phyloP scores from a whole-genome alignment of 1,284 basidiomycete species.

The Heterobasidion parviporum region DNA sequence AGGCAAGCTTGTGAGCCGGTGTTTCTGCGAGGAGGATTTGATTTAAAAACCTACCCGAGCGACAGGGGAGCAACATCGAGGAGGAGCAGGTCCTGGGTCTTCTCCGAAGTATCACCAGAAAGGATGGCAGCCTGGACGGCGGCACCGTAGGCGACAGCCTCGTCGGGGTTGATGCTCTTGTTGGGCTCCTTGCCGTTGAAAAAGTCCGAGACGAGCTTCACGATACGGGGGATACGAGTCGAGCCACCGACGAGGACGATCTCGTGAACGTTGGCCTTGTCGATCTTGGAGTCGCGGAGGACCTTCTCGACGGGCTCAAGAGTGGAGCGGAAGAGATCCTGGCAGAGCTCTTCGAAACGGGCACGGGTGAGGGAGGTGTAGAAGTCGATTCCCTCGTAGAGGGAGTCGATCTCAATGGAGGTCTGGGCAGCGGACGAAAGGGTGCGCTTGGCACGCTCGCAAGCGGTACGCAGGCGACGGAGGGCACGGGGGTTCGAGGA shows the following conservation, averaged over 20 bases:
- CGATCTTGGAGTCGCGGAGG: conserved; percentile 96
- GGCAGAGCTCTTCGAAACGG: conserved; percentile 97
- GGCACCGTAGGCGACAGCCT: conserved; percentile 99
- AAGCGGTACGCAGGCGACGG: conserved; percentile 95
- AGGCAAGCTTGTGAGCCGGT: neutral
- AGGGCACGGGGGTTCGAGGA: conserved; percentile 92
- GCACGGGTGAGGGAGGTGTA: conserved; percentile 98
- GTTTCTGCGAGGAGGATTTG: neutral
- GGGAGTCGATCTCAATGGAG: conserved; percentile 96
- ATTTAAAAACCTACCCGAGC: conserved; percentile 40
- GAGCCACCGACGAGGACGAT: conserved; percentile 98
- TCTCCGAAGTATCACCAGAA: conserved; percentile 96
- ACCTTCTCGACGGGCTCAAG: conserved; percentile 99
- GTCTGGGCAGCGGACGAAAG: conserved; percentile 96
- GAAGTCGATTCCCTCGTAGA: conserved; percentile 98
- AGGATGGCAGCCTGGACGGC: conserved; percentile 99
- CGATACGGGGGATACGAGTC: conserved; percentile 96
- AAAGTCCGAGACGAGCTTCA: conserved; percentile 97
- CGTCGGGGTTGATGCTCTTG: conserved; percentile 99
- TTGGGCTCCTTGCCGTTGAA: conserved; percentile 97
- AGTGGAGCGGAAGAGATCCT: conserved; percentile 94
- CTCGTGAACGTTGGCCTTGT: conserved; percentile 92
- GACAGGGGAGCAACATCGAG: conserved; percentile 97
- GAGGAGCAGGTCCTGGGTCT: conserved; percentile 93
- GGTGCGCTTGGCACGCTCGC: conserved; percentile 98